Base-by-base conservation (phyloP, 305 asterid genomes). In the Fraxinus xanthoxyloides region DNA sequence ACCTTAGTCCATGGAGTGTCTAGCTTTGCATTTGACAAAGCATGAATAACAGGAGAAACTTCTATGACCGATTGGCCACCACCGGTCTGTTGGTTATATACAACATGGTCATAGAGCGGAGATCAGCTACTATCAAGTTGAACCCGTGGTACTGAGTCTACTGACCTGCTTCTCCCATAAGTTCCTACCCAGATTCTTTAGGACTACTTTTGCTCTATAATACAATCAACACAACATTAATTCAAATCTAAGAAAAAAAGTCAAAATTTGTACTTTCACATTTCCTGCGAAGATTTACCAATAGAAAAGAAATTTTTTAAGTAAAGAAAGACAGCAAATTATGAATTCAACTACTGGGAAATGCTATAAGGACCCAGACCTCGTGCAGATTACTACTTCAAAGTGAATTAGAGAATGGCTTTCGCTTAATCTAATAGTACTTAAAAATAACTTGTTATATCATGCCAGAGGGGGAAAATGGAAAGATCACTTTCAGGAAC, bases 1-100 rank as follows among this genome's bases (percentile, higher is more conserved):
- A 92, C 98, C 96, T 95, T 95, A 13, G 96, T 92, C 99, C 99
- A 94, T 7, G 97, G 97, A 19, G 98, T 84, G 87, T 94, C 97
- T 32, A 95, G 90, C 46, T 38, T 79, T 10, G 99, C 97, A 85
- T 95, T 95, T 5, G 99, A 92, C 83, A 95, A 81, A 17, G 91
- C 98, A 56, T 95, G 99, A 86, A 95, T 87, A 63, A 97, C 99
- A 23, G 98, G 93, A 76, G 91, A 83, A 83, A 95, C 98, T 86
- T 86, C 80, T 38, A 78, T 67, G 4, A 85, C 85, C 12, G 88
- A 82, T n/a, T 79, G 32, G 77, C 88, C 89, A 3, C 32, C 83
- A 19, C 81, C 86, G 92, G 90, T 83, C 97, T 88, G 88, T 95
- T 95, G 82, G 97, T 92, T 73, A 95, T 86, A 85, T 94, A 94